phyloP scores from a whole-genome alignment of 192 early-diverging fungal genomes.

The Lobosporangium transversale region DNA sequence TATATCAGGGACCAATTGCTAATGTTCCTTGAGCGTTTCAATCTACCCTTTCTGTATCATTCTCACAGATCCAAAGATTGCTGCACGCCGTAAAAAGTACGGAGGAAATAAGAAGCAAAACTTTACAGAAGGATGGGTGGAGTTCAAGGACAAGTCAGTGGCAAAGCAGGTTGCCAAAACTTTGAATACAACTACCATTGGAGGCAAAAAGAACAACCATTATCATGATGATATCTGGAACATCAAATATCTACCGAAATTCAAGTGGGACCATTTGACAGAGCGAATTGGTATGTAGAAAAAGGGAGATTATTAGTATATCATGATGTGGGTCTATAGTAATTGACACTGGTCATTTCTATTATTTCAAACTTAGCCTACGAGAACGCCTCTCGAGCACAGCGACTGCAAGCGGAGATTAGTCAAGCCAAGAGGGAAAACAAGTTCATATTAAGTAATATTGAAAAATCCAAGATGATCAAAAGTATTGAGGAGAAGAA shows the following conservation, averaged over 20 bases:
- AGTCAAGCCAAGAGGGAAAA: constrained; percentile 86
- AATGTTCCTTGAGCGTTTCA: too few relatives aligned
- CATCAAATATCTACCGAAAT: constrained; percentile 93
- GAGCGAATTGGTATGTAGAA: constrained; percentile 83
- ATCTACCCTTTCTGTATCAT: neutral
- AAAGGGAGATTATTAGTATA: too few relatives aligned
- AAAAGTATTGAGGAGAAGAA: constrained; percentile 79
- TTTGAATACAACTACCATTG: constrained; percentile 86
- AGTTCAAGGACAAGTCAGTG: constrained; percentile 93
- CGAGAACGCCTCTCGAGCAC: constrained; percentile 79
- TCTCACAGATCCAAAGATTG: constrained; percentile 67
- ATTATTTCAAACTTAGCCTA: constrained; percentile 56
- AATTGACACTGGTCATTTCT: too few relatives aligned
- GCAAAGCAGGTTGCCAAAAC: constrained; percentile 79
- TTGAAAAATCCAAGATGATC: constrained; percentile 89
- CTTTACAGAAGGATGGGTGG: constrained; percentile 97
- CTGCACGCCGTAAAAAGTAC: constrained; percentile 86
- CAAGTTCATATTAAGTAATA: constrained; percentile 87
- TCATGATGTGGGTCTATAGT: too few relatives aligned
- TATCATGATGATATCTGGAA: constrained; percentile 98
- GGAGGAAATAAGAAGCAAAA: constrained; percentile 85
- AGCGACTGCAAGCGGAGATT: constrained; percentile 86
- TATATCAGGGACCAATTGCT: neutral
- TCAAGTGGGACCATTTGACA: constrained; percentile 96
- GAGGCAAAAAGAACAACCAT: constrained; percentile 83